Conservation (phyloP, 1,284 basidiomycete genomes). For the Boletus smithii region DNA sequence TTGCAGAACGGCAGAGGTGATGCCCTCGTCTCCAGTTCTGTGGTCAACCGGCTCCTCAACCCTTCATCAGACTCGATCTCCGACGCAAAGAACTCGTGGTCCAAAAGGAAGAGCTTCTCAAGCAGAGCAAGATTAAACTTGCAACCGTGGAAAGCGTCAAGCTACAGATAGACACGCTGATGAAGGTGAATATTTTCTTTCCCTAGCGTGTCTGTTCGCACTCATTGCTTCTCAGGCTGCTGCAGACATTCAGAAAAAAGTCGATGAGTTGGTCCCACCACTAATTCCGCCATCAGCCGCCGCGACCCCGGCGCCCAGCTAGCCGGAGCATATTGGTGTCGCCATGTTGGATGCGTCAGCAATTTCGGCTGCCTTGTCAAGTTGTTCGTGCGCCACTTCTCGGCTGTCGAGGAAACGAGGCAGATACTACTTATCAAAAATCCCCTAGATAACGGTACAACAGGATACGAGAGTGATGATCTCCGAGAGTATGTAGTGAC, state of each 20-base stretch:
- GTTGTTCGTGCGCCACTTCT: no score
- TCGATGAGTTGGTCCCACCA: conserved; percentile 61
- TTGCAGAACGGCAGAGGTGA: conserved; percentile 76
- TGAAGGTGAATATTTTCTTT: conserved; percentile 51
- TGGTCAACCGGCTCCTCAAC: conserved; percentile 10
- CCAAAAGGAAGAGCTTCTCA: conserved; percentile 70
- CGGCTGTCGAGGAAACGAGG: conserved; percentile 6
- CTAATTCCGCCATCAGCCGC: conserved; percentile 28
- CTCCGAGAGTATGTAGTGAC: conserved; percentile 24
- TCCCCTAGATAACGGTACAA: conserved; percentile 35
- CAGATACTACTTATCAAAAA: conserved; percentile 13
- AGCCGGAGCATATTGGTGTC: no score
- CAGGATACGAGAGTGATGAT: conserved; percentile 17
- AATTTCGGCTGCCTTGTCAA: conserved; percentile 3
- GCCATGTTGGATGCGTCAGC: not conserved
- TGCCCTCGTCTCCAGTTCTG: conserved; percentile 7
- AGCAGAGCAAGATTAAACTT: conserved; percentile 63
- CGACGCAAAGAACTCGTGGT: conserved; percentile 59
- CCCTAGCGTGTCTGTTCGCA: conserved; percentile 9
- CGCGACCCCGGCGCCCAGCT: conserved; percentile 24
- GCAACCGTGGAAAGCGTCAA: conserved; percentile 72
- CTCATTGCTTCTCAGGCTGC: conserved; percentile 47
- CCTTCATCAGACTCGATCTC: conserved; percentile 54
- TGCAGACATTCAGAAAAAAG: conserved; percentile 68
- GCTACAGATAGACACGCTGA: conserved; percentile 64